Evolutionary conservation across 257 asterid species (phyloP).

Genomic region (Cynanchum wilfordii): DNA sequence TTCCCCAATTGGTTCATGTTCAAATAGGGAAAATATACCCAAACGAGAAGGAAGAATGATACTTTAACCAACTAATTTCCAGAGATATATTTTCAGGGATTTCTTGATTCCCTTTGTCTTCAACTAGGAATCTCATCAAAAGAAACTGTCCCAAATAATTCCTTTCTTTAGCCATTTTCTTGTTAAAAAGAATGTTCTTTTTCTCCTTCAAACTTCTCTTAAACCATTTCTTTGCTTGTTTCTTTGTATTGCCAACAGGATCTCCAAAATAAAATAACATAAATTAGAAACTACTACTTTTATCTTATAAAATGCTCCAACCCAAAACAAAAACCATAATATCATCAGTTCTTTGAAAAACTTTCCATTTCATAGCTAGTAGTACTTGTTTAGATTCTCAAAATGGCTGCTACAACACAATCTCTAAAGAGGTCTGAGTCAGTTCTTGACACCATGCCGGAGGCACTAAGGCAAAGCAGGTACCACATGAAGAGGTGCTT

Average conservation of each 20-base stretch:
- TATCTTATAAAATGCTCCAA: slow-evolving; percentile 25
- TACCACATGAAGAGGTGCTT: slow-evolving; percentile 91
- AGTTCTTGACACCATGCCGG: slow-evolving; percentile 79
- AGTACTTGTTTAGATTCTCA: neutral
- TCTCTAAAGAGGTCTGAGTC: slow-evolving; percentile 63
- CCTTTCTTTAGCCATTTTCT: slow-evolving; percentile 45
- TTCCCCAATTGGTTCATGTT: slow-evolving; percentile 10
- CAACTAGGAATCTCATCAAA: slow-evolving; percentile 13
- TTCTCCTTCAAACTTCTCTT: slow-evolving; percentile 16
- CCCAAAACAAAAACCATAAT: slow-evolving; percentile 9
- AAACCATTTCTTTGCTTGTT: slow-evolving; percentile 16
- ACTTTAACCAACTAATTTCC: slow-evolving; percentile 33
- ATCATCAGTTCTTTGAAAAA: slow-evolving; percentile 7
- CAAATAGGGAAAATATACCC: slow-evolving; percentile 7
- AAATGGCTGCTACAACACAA: slow-evolving; percentile 49
- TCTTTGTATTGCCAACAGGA: slow-evolving; percentile 19
- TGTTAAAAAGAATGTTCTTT: slow-evolving; percentile 36
- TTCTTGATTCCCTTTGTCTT: slow-evolving; percentile 16
- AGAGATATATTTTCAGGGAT: neutral
- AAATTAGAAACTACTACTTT: neutral
- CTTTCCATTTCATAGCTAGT: slow-evolving; percentile 1
- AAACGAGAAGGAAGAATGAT: slow-evolving; percentile 37
- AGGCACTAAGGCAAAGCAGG: slow-evolving; percentile 81
- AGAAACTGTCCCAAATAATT: slow-evolving; percentile 21
- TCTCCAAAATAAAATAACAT: neutral